Evolutionary conservation across 23 red algal genomes (phyloP), one percentile per base, ranked within the genome.

Genomic region (Agarophyton chilense): DNA sequence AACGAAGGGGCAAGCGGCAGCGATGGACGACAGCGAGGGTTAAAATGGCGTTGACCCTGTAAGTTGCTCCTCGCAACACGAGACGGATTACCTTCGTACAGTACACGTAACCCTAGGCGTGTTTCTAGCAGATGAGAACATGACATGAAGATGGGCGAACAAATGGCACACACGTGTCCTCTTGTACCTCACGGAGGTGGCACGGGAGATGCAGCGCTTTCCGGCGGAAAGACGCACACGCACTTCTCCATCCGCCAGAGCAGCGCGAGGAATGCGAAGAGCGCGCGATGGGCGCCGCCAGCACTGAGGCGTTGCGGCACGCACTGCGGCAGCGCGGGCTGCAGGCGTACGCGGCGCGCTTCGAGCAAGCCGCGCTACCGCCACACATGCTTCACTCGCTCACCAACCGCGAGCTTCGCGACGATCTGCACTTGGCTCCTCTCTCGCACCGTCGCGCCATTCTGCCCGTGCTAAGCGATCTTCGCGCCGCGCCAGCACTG

Each of bases 351-450:
- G 55, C 29, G 28, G 36, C 14, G 39, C 79, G 51, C 33, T 83
- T 83, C 79, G 53, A 61, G 44, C 33, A 22, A 9, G 49, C 51
- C 24, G 41, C 13, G 1, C 79, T 83, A 14, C 43, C 79, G 7
- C 2, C 13, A 14, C 29, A 29, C 33, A 61, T 61, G 43, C 70
- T 89, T 6, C 84, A 34, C 33, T 55, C 65, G 49, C 70, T 89
- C 71, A 77, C 84, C 71, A 73, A 66, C 46, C 52, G 14, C 47
- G 66, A 89, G 52, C 84, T 89, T 12, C 84, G 84, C 43, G 84
- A 89, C 28, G 84, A 89, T 18, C 68, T 89, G 2, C 55, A 65
- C 67, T 40, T 89, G 13, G 35, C 29, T n/a, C n/a, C 70, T 2
- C 67, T 89, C 33, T n/a, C 62, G 55, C 70, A 77, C 28, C 84